Conservation (phyloP, 805 yeast species). For the Ogataea nakhonphanomensis region DNA sequence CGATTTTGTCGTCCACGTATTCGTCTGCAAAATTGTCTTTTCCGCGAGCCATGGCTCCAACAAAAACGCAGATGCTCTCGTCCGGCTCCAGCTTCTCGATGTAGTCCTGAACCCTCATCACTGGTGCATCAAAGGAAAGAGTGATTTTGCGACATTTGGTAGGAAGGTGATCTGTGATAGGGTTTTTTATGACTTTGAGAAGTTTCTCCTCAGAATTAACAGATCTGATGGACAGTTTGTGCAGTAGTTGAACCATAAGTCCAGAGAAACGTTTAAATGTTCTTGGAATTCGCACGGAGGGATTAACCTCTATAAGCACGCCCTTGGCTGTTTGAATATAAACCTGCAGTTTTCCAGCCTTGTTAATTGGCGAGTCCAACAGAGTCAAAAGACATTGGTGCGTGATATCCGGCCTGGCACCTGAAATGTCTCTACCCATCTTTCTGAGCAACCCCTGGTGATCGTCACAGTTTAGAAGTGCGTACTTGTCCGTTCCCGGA, state of each 20-base stretch:
- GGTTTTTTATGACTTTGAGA: constrained; percentile 92
- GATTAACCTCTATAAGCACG: constrained; percentile 92
- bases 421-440: constrained; percentile 96
- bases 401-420: constrained; percentile 98
- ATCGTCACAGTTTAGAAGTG: constrained; percentile 93
- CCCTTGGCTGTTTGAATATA: constrained; percentile 95
- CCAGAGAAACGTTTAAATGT: constrained; percentile 98
- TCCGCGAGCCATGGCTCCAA: constrained; percentile 99
- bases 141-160: constrained; percentile 94
- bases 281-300: constrained; percentile 95
- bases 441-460: constrained; percentile 93
- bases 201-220: constrained; percentile 94
- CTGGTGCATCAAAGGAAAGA: constrained; percentile 86
- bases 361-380: constrained; percentile 95
- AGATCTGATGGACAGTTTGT: constrained; percentile 86
- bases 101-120: constrained; percentile 84
- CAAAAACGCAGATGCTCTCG: constrained; percentile 95
- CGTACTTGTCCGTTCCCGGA: constrained; percentile 85
- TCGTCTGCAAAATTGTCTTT: constrained; percentile 97
- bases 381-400: constrained; percentile 95
- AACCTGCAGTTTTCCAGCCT: constrained; percentile 95
- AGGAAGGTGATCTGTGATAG: constrained; percentile 94
- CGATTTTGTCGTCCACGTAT: constrained; percentile 92
- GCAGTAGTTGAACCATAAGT: constrained; percentile 93
- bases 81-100: constrained; percentile 75